phyloP scores from a whole-genome alignment of 2,329 filamentous ascomycete species.

The Stachybotrys chlorohalonatus region DNA sequence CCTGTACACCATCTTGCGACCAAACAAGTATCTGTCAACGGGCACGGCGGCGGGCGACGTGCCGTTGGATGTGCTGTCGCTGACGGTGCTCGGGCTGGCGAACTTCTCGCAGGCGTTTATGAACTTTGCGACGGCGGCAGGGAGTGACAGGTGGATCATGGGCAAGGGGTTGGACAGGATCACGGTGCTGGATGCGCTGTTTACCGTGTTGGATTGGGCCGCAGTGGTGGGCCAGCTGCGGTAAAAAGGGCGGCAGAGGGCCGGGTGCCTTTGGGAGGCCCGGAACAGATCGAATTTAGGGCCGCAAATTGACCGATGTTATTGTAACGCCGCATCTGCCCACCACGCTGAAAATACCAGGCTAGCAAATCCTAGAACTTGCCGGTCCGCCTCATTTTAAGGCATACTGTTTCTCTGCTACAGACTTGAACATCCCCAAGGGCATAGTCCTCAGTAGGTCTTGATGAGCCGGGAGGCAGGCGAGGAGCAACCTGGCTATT shows the following conservation, averaged over 20 bases:
- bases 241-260: neutral
- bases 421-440: too few species aligned
- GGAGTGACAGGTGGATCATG: conserved; percentile 14
- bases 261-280: too few species aligned
- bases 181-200: conserved; percentile 12
- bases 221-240: conserved; percentile 3
- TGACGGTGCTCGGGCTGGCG: conserved; percentile 12
- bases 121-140: conserved; percentile 9
- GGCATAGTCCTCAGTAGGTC: too few species aligned
- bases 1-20: conserved; percentile 7
- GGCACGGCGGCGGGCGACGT: conserved; percentile 7
- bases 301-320: too few species aligned
- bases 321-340: too few species aligned
- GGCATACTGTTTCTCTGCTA: too few species aligned
- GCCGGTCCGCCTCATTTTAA: too few species aligned
- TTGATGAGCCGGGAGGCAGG: too few species aligned
- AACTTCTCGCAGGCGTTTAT: conserved; percentile 15
- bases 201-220: conserved; percentile 11
- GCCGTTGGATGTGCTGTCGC: conserved; percentile 9
- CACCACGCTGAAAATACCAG: too few species aligned
- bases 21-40: conserved; percentile 4
- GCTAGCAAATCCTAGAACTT: too few species aligned
- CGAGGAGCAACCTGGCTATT: too few species aligned
- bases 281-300: too few species aligned
- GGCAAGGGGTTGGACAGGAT: conserved; percentile 15